Evolutionary conservation across 2,329 filamentous ascomycete genomes (phyloP).

Genomic region (Chaetoscypha palmicola): DNA sequence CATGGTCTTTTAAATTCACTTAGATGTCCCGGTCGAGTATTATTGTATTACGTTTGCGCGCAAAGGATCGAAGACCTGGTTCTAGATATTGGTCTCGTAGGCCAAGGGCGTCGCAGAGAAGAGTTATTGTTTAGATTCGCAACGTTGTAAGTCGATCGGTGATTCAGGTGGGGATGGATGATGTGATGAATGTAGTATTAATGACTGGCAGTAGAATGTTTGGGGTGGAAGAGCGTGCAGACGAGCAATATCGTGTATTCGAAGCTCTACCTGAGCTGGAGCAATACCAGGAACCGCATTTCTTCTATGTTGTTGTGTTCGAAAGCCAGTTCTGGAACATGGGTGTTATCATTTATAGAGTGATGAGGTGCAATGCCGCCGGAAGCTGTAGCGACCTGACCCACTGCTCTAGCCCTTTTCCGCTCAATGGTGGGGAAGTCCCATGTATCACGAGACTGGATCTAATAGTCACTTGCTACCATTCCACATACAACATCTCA

Average conservation of each 20-base stretch:
- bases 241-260: not conserved
- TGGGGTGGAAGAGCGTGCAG: not conserved
- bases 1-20: slow-evolving; percentile 13
- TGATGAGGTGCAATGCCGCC: slow-evolving; percentile 7
- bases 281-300: slow-evolving; percentile 16
- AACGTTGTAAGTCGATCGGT: not conserved
- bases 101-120: too few relatives aligned
- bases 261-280: slow-evolving; percentile 25
- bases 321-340: slow-evolving; percentile 11
- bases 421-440: slow-evolving; percentile 12
- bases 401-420: not conserved
- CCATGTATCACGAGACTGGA: slow-evolving; percentile 6
- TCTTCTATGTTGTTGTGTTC: slow-evolving; percentile 11
- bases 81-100: not conserved
- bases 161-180: not conserved
- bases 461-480: not conserved
- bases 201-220: not conserved
- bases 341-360: slow-evolving; percentile 14
- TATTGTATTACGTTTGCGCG: not conserved
- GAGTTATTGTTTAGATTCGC: not conserved
- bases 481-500: too few relatives aligned
- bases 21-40: not conserved
- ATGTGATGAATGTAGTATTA: slow-evolving; percentile 1
- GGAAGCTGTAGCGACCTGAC: not conserved
- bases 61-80: not conserved